These are phyloP conservation scores for Zopfia rhizophila DNA, from an alignment of 2,329 filamentous ascomycete species.

Conservation along the genomic window DNA sequence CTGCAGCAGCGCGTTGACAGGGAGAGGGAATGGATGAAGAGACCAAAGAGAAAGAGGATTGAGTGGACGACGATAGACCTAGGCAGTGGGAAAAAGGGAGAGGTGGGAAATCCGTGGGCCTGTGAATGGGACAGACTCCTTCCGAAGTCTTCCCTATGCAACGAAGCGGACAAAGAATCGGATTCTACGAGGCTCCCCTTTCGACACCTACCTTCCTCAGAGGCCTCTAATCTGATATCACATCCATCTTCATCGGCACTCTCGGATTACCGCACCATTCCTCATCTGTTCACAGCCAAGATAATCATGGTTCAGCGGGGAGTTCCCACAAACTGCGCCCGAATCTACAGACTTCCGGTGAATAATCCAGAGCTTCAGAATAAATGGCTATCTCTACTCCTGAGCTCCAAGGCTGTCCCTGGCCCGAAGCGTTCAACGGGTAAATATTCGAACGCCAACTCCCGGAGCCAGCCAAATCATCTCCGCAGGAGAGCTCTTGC, in stretches of 20 bases:
- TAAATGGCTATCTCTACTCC: constrained; percentile 75
- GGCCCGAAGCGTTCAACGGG: constrained; percentile 18
- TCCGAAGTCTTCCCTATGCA: constrained; percentile 5
- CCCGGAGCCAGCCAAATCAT: constrained; percentile 26
- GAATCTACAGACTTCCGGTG: constrained; percentile 86
- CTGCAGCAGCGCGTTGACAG: constrained; percentile 69
- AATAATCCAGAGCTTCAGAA: constrained; percentile 64
- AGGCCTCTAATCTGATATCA: constrained; percentile 40
- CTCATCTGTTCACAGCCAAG: constrained; percentile 67
- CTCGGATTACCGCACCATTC: constrained; percentile 13
- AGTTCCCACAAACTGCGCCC: constrained; percentile 74
- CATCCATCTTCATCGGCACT: constrained; percentile 3
- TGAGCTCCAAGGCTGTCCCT: constrained; percentile 28
- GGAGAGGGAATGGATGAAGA: constrained; percentile 75
- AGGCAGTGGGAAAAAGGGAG: constrained; percentile 78
- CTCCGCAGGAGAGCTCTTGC: constrained; percentile 36
- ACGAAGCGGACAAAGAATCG: too few species aligned
- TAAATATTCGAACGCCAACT: constrained; percentile 29
- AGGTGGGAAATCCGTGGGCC: constrained; percentile 82
- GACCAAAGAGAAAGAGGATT: constrained; percentile 82
- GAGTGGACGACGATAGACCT: constrained; percentile 80
- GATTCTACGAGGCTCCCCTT: constrained; percentile 37
- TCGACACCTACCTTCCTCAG: constrained; percentile 32
- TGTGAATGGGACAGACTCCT: constrained; percentile 86
- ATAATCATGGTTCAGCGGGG: constrained; percentile 77